Conservation (phyloP, 2,329 filamentous ascomycete species). For the Lasiodiplodia gonubiensis region DNA sequence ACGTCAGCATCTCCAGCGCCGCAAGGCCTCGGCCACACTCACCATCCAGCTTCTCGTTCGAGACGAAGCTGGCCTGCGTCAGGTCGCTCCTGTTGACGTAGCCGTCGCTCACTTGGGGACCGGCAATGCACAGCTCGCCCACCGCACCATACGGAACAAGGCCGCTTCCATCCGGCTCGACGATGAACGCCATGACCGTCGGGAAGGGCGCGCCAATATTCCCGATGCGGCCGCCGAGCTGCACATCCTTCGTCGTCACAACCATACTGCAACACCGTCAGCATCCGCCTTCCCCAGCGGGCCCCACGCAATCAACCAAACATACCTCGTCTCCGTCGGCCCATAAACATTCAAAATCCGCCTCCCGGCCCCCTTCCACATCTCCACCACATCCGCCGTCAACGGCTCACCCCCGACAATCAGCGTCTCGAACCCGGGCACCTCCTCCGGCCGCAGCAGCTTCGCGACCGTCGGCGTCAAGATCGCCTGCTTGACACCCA, state of each 20-base stretch:
- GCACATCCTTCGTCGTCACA: slow-evolving; percentile 9
- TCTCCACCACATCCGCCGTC: not conserved
- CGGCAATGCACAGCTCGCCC: slow-evolving; percentile 78
- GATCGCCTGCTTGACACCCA: slow-evolving; percentile 14
- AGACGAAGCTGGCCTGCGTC: slow-evolving; percentile 70
- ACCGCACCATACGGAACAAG: slow-evolving; percentile 55
- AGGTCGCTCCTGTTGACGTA: slow-evolving; percentile 77
- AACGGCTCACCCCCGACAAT: slow-evolving; percentile 17
- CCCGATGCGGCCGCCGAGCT: not conserved
- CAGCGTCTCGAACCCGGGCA: slow-evolving; percentile 7
- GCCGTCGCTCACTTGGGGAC: slow-evolving; percentile 72
- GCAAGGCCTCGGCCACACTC: not conserved
- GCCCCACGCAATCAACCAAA: too few relatives aligned
- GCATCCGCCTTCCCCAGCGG: too few relatives aligned
- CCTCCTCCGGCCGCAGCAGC: slow-evolving; percentile 5
- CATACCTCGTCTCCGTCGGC: not conserved
- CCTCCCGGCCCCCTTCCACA: not conserved
- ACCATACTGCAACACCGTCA: not conserved
- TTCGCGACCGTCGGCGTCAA: slow-evolving; percentile 17
- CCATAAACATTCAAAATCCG: not conserved
- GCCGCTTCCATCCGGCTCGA: slow-evolving; percentile 37
- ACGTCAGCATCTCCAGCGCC: too few relatives aligned
- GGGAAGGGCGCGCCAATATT: slow-evolving; percentile 7
- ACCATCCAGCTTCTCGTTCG: slow-evolving; percentile 45
- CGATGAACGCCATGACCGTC: not conserved